These are phyloP conservation scores for Arthromyces matolae DNA, from an alignment of 768 basidiomycete genomes.

Conservation along the genomic window DNA sequence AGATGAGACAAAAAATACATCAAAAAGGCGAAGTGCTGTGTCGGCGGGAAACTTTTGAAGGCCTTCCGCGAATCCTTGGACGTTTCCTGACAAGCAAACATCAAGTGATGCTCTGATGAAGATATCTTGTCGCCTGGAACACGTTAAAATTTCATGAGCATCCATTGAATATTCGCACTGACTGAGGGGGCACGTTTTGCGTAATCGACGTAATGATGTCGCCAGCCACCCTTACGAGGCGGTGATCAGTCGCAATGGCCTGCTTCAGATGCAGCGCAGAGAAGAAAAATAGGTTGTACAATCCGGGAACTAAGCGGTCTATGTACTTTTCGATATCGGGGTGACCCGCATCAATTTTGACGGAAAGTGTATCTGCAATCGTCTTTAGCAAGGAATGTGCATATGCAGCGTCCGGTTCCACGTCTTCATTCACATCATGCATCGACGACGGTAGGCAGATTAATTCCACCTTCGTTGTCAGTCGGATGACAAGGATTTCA, in stretches of 20 bases:
- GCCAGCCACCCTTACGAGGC: slow-evolving; percentile 60
- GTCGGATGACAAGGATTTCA: slow-evolving; percentile 73
- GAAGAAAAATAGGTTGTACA: slow-evolving; percentile 62
- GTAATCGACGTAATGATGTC: slow-evolving; percentile 66
- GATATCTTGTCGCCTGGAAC: slow-evolving; percentile 58
- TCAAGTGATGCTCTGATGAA: slow-evolving; percentile 50
- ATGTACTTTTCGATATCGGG: slow-evolving; percentile 77
- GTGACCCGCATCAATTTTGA: slow-evolving; percentile 48
- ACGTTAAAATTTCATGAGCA: slow-evolving; percentile 1
- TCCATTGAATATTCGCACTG: slow-evolving; percentile 30
- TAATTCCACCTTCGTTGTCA: slow-evolving; percentile 73
- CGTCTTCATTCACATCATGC: slow-evolving; percentile 26
- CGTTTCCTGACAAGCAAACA: slow-evolving; percentile 53
- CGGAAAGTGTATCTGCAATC: slow-evolving; percentile 55
- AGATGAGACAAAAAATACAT: slow-evolving; percentile 32
- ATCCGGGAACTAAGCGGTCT: slow-evolving; percentile 65
- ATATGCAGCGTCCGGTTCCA: slow-evolving; percentile 75
- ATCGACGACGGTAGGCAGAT: slow-evolving; percentile 41
- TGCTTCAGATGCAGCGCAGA: slow-evolving; percentile 32
- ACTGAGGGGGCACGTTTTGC: slow-evolving; percentile 64
- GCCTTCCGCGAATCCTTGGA: slow-evolving; percentile 51
- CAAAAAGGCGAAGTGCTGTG: slow-evolving; percentile 44
- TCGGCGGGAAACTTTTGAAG: slow-evolving; percentile 44
- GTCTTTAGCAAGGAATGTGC: slow-evolving; percentile 78
- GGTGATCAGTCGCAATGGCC: slow-evolving; percentile 35